These are phyloP conservation scores for Cymbidium sinense DNA, from an alignment of 106 monocot genomes.

Conservation along the genomic window DNA sequence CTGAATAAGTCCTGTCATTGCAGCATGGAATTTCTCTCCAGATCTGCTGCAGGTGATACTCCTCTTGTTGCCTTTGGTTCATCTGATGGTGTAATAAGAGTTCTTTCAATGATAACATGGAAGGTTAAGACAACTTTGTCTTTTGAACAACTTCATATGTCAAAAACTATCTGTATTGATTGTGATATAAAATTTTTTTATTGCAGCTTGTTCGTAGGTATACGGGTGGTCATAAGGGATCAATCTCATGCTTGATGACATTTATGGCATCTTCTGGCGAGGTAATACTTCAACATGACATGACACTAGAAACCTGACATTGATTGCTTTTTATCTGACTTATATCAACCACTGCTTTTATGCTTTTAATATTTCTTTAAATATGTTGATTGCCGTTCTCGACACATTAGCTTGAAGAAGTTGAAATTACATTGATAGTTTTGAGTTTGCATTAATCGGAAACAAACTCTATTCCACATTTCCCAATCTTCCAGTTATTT, in stretches of 20 bases:
- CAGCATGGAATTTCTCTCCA: slow-evolving; percentile 97
- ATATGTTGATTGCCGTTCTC: not conserved
- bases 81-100: slow-evolving; percentile 97
- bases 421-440: not conserved
- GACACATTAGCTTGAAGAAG: not conserved
- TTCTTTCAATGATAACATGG: slow-evolving; percentile 98
- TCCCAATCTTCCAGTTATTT: not conserved
- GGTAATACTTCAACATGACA: slow-evolving; percentile 33
- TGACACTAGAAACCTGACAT: not conserved
- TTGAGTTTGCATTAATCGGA: not conserved
- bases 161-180: slow-evolving; percentile 1
- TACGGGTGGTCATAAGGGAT: slow-evolving; percentile 97
- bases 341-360: not conserved
- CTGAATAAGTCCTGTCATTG: slow-evolving; percentile 19
- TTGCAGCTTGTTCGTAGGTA: slow-evolving; percentile 89
- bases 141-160: not conserved
- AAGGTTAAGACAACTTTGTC: slow-evolving; percentile 46
- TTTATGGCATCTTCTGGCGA: slow-evolving; percentile 92
- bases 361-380: not conserved
- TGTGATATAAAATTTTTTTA: slow-evolving; percentile 6
- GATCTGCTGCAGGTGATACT: slow-evolving; percentile 66
- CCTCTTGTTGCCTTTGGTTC: slow-evolving; percentile 94
- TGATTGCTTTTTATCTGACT: not conserved
- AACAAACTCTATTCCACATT: not conserved
- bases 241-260: slow-evolving; percentile 89